Percentiles rank a stretch among this genome's conserved stretches.
phyloP scores from a whole-genome alignment of 2,329 filamentous ascomycete genomes.

The Lachnum nothofagi region DNA sequence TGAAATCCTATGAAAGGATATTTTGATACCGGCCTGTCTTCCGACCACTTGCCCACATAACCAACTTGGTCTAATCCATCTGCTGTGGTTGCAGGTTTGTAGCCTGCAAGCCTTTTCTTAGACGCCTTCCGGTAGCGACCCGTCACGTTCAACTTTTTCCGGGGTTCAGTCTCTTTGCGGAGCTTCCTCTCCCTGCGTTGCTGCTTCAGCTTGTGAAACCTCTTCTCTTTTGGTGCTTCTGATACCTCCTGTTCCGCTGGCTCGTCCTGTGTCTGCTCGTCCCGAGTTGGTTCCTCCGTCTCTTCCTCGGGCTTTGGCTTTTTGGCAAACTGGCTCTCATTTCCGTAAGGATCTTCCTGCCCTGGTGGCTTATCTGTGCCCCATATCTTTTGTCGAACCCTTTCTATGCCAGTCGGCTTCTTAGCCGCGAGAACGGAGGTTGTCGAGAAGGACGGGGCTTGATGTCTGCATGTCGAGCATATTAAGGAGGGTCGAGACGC shows the following conservation, averaged over 20 bases:
- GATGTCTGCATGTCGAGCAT: constrained; percentile 27
- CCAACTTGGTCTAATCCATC: constrained; percentile 52
- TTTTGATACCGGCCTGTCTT: constrained; percentile 33
- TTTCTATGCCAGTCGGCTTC: constrained; percentile 34
- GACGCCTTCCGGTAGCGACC: constrained; percentile 1
- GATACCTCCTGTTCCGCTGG: too few species aligned
- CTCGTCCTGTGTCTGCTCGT: too few species aligned
- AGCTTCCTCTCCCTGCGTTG: too few species aligned
- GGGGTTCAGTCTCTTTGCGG: constrained; percentile 1
- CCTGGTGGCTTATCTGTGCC: constrained; percentile 46
- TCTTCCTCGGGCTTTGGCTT: background rate
- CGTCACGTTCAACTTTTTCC: constrained; percentile 1
- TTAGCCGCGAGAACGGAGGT: constrained; percentile 16
- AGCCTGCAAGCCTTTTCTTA: constrained; percentile 23
- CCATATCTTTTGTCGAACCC: constrained; percentile 44
- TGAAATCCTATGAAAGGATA: constrained; percentile 41
- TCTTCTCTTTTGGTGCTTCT: too few species aligned
- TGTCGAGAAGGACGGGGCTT: constrained; percentile 29
- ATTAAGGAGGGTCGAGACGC: constrained; percentile 17
- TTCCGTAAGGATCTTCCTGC: constrained; percentile 43
- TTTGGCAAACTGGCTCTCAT: constrained; percentile 26
- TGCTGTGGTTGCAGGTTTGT: constrained; percentile 45
- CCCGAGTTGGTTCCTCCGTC: too few species aligned
- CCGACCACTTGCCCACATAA: constrained; percentile 36
- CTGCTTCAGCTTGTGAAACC: too few species aligned